Evolutionary conservation across 2,329 filamentous ascomycete species (phyloP), one percentile per base, ranked within the genome.

Genomic region (Domatiomyces globalis): DNA sequence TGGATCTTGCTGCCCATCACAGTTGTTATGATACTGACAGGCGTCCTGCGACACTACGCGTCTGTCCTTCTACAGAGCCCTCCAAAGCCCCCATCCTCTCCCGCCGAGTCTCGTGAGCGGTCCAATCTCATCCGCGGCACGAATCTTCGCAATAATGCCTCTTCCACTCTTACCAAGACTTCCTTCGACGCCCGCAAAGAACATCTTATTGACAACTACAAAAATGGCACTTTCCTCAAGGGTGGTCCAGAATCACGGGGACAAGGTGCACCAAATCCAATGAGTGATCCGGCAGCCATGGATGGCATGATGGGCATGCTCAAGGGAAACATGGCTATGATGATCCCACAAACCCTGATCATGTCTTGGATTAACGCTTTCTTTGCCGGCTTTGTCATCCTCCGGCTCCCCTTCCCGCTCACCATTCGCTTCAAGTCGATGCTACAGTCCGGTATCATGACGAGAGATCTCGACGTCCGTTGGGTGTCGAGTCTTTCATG

Each of bases 221-320:
- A 95, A 67, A 83, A 80, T 20, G 92, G 94, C 46, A 79, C 79
- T 33, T 98, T 88, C 65, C 74, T 98, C 46, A 95, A 95, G 66
- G 86, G 94, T 57, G 58, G 58, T 1, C 89, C 88, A 1, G 86
- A 92, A 50, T 80, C 76, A 63, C 83, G 85, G 65, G 89, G 89
- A 49, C 86, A 95, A 70, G 84, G 88, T 2, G 84, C 88, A 18
- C 81, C 87, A 39, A 98, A 96, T 70, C 92, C 92, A 3, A 88
- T 98, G 80, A 86, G 84, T 9, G 92, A 98, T 67, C 94, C 94
- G 19, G 84, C 84, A 46, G 87, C 87, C 53, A 98, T 98, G 92
- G 94, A 98, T 66, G 90, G 89, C 60, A 98, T 98, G 92, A 98
- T 98, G 92, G 90, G 92, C 60, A 95, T 95, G 87, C 94, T 98